Base-by-base conservation (phyloP, 106 monocot genomes). In the Dioscorea dumetorum region DNA sequence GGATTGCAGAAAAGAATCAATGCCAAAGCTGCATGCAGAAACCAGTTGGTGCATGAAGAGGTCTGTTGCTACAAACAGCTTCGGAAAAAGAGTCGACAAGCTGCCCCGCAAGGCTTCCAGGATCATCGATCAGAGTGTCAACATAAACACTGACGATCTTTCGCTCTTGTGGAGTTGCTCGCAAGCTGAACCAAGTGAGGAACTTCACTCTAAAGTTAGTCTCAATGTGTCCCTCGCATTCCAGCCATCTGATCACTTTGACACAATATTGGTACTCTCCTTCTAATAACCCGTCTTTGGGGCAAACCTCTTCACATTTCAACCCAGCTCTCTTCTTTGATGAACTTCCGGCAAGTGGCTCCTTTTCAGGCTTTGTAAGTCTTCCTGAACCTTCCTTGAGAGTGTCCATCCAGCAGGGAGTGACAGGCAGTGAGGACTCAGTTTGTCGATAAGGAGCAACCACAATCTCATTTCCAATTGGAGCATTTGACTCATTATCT, bases 141-240 rank as follows among this genome's bases (percentile, higher is more conserved):
- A 81, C 62, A 22, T 71, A 81, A 5, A 71, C 81, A 23, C 67
- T 77, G 15, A 81, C 81, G 3, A 81, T 69, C 63, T 67, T 81
- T 68, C 63, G 56, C 66, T 79, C 79, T 32, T 75, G 62, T 8
- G 53, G 12, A 33, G 34, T 91, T 4, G 94, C 90, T 34, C 80
- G 49, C 64, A 95, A 58, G 72, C 94, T 91, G 74, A 88, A 95
- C 94, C 94, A 95, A 19, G 94, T 91, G 60, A 95, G 74, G 52
- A 95, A 95, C 72, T 95, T 95, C 34, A 91, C 81, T 61, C 94
- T 78, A 59, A 87, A 95, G 57, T 74, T 79, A 23, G 78, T 81
- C 74, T 95, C 94, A 3, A 95, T 88, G 28, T 79, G 74, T 28
- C 91, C 91, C 53, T 79, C 74, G 57, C 81, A 74, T 60, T 91